A percentile compares a stretch with the other conserved stretches of the same genome.
Evolutionary conservation across 1,139 yeast species (phyloP).

Genomic region (Yamadazyma sp.): DNA sequence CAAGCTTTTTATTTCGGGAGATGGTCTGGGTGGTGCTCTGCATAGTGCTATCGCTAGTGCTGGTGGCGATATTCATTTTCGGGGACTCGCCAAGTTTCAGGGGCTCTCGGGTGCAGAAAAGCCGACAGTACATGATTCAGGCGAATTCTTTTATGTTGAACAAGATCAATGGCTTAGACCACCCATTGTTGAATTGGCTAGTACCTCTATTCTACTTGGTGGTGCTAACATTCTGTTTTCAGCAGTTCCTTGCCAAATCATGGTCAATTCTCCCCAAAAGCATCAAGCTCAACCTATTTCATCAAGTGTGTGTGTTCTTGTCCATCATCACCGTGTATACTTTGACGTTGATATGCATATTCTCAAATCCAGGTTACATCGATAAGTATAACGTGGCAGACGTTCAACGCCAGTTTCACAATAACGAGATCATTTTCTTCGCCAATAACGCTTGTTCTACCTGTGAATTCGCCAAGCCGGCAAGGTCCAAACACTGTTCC

Average conservation of each 20-base stretch:
- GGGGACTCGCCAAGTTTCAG: constrained; percentile 56
- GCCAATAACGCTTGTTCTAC: constrained; percentile 47
- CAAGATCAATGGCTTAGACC: constrained; percentile 5
- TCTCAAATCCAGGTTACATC: constrained; percentile 56
- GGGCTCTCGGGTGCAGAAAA: constrained; percentile 29
- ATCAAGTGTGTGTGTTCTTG: constrained; percentile 21
- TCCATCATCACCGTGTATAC: constrained; percentile 38
- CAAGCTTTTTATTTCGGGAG: too few species aligned
- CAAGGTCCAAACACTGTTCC: constrained; percentile 88
- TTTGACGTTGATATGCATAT: constrained; percentile 28
- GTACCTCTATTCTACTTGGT: constrained; percentile 52
- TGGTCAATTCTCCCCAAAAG: constrained; percentile 19
- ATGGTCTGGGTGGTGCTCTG: constrained; percentile 1
- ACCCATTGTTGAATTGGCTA: constrained; percentile 30
- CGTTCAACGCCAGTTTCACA: constrained; percentile 25
- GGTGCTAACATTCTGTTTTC: constrained; percentile 47
- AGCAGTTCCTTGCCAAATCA: constrained; percentile 10
- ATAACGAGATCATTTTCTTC: constrained; percentile 62
- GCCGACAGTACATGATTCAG: constrained; percentile 14
- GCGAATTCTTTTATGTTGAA: constrained; percentile 4
- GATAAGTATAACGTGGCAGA: constrained; percentile 20
- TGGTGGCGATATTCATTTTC: constrained; percentile 31
- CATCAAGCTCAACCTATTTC: constrained; percentile 12
- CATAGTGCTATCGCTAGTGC: not conserved
- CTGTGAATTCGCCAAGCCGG: constrained; percentile 71